Conservation (phyloP, 1,284 basidiomycete genomes). For the Schizopora paradoxa region DNA sequence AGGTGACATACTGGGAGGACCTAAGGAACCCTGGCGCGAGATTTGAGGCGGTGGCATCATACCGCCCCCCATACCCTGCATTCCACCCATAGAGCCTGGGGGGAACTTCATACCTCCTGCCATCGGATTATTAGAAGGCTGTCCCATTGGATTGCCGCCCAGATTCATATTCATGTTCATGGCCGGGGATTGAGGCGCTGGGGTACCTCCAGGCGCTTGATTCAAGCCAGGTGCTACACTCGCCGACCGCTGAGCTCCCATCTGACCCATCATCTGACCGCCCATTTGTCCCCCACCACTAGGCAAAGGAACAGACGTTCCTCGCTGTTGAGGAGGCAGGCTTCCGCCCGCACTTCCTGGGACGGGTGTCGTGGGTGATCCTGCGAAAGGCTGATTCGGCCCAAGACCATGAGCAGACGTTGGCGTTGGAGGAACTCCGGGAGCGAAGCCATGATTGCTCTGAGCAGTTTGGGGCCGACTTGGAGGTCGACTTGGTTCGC, state of each 20-base stretch:
- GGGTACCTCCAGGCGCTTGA: too few species aligned
- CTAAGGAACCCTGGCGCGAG: conserved; percentile 19
- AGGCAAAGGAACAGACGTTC: too few species aligned
- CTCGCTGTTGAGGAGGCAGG: background rate
- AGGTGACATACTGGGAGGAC: too few species aligned
- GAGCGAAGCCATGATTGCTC: conserved; percentile 7
- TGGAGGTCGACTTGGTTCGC: conserved; percentile 16
- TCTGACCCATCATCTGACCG: conserved; percentile 9
- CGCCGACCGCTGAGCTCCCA: background rate
- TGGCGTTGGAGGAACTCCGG: background rate
- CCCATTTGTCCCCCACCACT: background rate
- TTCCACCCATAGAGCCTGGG: conserved; percentile 10
- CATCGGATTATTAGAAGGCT: conserved; percentile 5
- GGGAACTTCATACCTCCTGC: conserved; percentile 14
- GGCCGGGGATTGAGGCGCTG: too few species aligned
- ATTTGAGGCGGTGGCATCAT: conserved; percentile 27
- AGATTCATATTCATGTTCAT: background rate
- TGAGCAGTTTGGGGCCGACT: conserved; percentile 14
- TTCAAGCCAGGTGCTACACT: too few species aligned
- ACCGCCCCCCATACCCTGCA: conserved; percentile 22
- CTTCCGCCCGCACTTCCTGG: conserved; percentile 11
- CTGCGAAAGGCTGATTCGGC: too few species aligned
- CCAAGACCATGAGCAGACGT: background rate
- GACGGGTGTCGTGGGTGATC: conserved; percentile 9
- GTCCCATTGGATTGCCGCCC: conserved; percentile 15